Base-by-base conservation (phyloP, 1,284 basidiomycete genomes). In the Chalciporus sp. region DNA sequence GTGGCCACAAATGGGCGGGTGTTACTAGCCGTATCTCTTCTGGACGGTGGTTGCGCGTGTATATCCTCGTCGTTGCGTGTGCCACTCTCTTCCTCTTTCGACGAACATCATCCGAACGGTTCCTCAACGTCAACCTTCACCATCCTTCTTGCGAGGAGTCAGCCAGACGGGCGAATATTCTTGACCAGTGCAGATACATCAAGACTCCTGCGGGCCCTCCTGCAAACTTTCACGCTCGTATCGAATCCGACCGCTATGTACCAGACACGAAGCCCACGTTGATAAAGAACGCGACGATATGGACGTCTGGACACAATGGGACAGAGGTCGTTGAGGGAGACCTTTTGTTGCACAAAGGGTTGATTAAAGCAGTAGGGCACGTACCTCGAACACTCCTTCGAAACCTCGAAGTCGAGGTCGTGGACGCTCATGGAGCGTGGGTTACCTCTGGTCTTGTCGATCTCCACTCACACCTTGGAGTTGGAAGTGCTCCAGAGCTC, bases 381-480 rank as follows among this genome's bases (percentile, higher is more conserved):
- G 66, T 82, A 23, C 61, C 71, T 37, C 63, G 70, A 2, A 53
- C 59, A 5, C 55, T 67, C 14, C 59, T 77, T 43, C 68, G 68
- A 20, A 64, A 69, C 28, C 61, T 61, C 3, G 61, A 69, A 16
- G 39, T 52, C 12, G 75, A 74, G 1, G 71, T 79, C 12, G 66
- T 88, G 23, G 76, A 88, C 58, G 85, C 82, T 2, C 70, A 80
- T 23, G 83, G 84, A 2, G 78, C 78, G 10, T 88, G 86, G 86
- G 75, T 88, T 20, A 88, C 86, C 1, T 85, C 86, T 54, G 86
- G 86, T 16, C 73, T 86, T 51, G 85, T 93, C 37, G 90, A 93
- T 65, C 73, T 93, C 57, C 86, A 95, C 70, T 90, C 89, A 2
- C 92, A 94, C 65, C 71, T 93, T 19, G 92, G 90, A 1, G 73